Conservation (phyloP, 345 rosid species). For the Nephelium lappaceum region DNA sequence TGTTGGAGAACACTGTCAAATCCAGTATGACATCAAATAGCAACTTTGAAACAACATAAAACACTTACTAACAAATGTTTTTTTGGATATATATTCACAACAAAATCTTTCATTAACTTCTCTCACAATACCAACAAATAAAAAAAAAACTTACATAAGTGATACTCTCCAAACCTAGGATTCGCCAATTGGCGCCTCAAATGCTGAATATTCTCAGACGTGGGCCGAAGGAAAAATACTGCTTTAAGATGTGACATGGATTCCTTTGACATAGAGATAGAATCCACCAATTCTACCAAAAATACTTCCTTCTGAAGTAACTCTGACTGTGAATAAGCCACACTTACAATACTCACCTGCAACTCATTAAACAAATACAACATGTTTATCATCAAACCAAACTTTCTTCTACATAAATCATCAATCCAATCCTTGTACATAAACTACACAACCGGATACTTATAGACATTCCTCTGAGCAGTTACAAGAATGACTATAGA, state of each 20-base stretch:
- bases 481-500: too few species aligned
- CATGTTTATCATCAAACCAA: conserved; percentile 7
- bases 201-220: conserved; percentile 82
- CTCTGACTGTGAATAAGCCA: conserved; percentile 91
- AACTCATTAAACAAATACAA: conserved; percentile 20
- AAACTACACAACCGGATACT: neutral
- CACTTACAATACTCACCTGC: conserved; percentile 90
- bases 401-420: neutral
- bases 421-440: neutral
- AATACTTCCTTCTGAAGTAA: conserved; percentile 95
- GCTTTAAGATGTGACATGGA: conserved; percentile 97
- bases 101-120: neutral
- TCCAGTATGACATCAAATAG: conserved; percentile 10
- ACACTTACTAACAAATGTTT: neutral
- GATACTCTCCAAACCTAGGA: conserved; percentile 93
- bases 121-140: neutral
- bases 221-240: conserved; percentile 85
- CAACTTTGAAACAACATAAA: neutral
- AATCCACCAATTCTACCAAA: conserved; percentile 87
- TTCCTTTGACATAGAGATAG: conserved; percentile 78
- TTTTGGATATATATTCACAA: neutral
- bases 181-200: conserved; percentile 75
- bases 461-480: neutral
- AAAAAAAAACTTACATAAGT: conserved; percentile 60
- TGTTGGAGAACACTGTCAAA: conserved; percentile 87